A percentile compares a stretch with the other conserved stretches of the same genome.
phyloP scores from a whole-genome alignment of 768 basidiomycete species.

The Mrakia hoshinonis region DNA sequence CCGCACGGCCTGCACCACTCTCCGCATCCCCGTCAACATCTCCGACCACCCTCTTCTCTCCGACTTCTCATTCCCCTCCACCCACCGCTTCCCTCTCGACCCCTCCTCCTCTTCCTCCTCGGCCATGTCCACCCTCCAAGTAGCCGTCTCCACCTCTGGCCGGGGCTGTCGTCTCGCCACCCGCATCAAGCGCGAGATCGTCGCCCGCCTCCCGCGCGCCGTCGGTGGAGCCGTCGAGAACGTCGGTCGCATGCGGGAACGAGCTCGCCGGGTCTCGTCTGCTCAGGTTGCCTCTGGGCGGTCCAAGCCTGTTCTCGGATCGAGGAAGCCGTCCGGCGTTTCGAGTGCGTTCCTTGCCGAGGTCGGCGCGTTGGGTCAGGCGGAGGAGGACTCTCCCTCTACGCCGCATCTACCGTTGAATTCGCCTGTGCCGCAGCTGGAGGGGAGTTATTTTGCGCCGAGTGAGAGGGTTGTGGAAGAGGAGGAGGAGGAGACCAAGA shows the following conservation, averaged over 20 bases:
- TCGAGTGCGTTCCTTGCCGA: no score
- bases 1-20: conserved; percentile 49
- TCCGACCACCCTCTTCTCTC: conserved; percentile 77
- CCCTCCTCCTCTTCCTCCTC: conserved; percentile 18
- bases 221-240: conserved; percentile 66
- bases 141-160: conserved; percentile 85
- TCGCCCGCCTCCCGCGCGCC: conserved; percentile 60
- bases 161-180: conserved; percentile 77
- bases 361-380: no score
- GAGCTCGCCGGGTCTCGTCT: conserved; percentile 41
- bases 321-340: background rate
- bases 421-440: conserved; percentile 42
- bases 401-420: conserved; percentile 38
- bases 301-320: conserved; percentile 31
- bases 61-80: conserved; percentile 79
- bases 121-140: conserved; percentile 41
- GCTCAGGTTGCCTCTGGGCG: conserved; percentile 43
- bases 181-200: conserved; percentile 71
- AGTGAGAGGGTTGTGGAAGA: conserved; percentile 17
- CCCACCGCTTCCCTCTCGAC: conserved; percentile 64
- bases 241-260: conserved; percentile 57
- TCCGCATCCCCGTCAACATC: conserved; percentile 70
- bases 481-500: conserved; percentile 42
- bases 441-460: conserved; percentile 17
- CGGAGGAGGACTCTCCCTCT: conserved; percentile 21